Evolutionary conservation across 371 early-diverging fungal genomes (phyloP), one percentile per base, ranked within the genome.

Genomic region (Lichtheimia ornata): DNA sequence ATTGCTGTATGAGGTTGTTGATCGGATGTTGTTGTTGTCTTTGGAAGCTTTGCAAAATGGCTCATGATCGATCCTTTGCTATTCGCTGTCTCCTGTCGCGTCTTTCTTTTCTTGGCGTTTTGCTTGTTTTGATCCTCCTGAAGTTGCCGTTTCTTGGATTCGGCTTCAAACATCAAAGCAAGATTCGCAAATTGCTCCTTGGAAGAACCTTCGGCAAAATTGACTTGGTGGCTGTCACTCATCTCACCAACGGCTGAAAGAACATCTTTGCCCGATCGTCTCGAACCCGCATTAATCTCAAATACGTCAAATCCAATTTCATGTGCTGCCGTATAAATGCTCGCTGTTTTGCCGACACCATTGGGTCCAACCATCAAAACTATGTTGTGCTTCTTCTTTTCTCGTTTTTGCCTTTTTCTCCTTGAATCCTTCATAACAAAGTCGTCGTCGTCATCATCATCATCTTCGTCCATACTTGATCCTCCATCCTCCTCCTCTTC

Each of bases 271-370:
- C 90, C 91, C 24, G 85, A 77, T 18, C 94, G 83, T 28, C 80
- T 71, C 63, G 75, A 74, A 3, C 87, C 86, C 0, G 91, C 73
- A 58, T 91, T 82, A 3, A 93, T 80, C 65, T 94, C 94, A 59
- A 90, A 80, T 9, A 94, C 82, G 11, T 86, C 80, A 54, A 84
- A 94, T 0, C 88, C 90, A 41, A 77, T 67, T 61, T 90, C 85
- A 12, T 78, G 76, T 2, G 93, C 93, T 17, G 81, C 85, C 0
- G 92, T 89, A 58, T 86, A 84, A 1, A 93, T 87, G 0, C 87
- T 69, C 1, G 92, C 86, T 2, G 93, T 89, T 55, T 93, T 93
- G 24, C 94, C 89, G 41, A 79, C 71, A 3, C 93, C 92, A 7
- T 77, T 62, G 0, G 84, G 84, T 0, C 94, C 94, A 5, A 81